Conservation (phyloP, 495 filamentous ascomycete species). For the Hypoxylon fuscum region DNA sequence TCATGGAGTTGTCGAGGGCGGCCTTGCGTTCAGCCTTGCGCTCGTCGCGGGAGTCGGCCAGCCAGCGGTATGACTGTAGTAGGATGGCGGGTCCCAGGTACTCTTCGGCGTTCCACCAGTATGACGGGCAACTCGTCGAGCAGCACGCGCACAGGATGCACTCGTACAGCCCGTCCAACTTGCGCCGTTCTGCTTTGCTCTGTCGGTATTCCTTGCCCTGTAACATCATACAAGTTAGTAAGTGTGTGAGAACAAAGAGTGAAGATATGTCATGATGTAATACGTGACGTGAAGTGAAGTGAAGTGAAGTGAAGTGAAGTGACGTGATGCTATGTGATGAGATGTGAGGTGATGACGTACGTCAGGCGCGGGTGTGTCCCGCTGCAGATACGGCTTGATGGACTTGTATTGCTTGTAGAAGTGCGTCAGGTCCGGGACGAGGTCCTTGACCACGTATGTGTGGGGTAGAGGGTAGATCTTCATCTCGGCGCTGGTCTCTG, state of each 20-base stretch:
- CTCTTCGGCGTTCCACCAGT: constrained; percentile 99
- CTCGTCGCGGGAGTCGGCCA: constrained; percentile 93
- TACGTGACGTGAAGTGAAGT: too few species aligned
- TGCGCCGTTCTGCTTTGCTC: constrained; percentile 86
- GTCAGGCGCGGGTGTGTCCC: constrained; percentile 77
- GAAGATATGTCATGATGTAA: constrained; percentile 1
- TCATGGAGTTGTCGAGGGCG: constrained; percentile 97
- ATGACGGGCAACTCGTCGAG: constrained; percentile 96
- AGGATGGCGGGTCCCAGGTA: constrained; percentile 97
- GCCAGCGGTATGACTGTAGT: constrained; percentile 95
- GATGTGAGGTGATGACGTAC: too few species aligned
- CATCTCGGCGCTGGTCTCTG: constrained; percentile 77
- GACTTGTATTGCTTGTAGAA: constrained; percentile 99
- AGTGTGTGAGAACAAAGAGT: constrained; percentile 16
- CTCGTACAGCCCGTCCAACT: constrained; percentile 98
- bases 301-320: too few species aligned
- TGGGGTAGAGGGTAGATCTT: constrained; percentile 99
- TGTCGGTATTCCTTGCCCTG: constrained; percentile 91
- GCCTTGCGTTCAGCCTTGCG: constrained; percentile 84
- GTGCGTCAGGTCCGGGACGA: constrained; percentile 94
- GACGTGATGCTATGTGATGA: too few species aligned
- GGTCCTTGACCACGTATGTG: constrained; percentile 99
- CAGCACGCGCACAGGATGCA: constrained; percentile 99
- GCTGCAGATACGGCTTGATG: constrained; percentile 97
- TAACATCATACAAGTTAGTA: constrained; percentile 20